Evolutionary conservation across 2,329 filamentous ascomycete genomes (phyloP).

Genomic region (Fusarium torreyae): DNA sequence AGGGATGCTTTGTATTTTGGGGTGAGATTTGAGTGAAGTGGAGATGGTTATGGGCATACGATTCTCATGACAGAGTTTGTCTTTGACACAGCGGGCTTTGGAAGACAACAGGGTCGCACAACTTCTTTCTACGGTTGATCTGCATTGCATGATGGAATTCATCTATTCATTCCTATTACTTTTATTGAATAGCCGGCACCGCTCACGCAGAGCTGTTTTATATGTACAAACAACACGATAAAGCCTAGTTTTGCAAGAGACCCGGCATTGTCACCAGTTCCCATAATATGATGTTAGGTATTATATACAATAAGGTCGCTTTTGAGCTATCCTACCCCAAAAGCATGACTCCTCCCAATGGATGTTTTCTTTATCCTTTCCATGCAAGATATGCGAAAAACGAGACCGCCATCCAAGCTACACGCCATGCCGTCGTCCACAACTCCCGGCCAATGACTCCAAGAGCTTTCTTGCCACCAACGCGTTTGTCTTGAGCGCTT

Average conservation of each 20-base stretch:
- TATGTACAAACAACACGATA: too few relatives aligned
- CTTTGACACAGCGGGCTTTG: neutral
- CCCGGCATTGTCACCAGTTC: neutral
- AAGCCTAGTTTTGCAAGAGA: constrained; percentile 18
- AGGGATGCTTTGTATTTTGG: neutral
- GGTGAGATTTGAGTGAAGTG: neutral
- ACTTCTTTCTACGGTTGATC: neutral
- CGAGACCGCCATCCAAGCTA: constrained; percentile 73
- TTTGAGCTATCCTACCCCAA: neutral
- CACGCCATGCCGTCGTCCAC: constrained; percentile 71
- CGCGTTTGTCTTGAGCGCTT: constrained; percentile 46
- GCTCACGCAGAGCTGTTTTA: too few relatives aligned
- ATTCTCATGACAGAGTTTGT: neutral
- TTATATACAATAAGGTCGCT: constrained; percentile 20
- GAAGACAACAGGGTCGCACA: neutral
- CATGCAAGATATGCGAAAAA: constrained; percentile 78
- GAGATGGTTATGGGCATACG: neutral
- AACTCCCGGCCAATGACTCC: constrained; percentile 72
- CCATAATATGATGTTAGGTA: constrained; percentile 5
- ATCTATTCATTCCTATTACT: constrained; percentile 29
- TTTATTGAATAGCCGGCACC: too few relatives aligned
- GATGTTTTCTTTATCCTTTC: constrained; percentile 62
- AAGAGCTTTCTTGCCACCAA: constrained; percentile 55
- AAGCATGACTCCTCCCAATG: constrained; percentile 3
- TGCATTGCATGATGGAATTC: constrained; percentile 5